phyloP scores from a whole-genome alignment of 768 basidiomycete species.

The Rhizopogon vulgaris region DNA sequence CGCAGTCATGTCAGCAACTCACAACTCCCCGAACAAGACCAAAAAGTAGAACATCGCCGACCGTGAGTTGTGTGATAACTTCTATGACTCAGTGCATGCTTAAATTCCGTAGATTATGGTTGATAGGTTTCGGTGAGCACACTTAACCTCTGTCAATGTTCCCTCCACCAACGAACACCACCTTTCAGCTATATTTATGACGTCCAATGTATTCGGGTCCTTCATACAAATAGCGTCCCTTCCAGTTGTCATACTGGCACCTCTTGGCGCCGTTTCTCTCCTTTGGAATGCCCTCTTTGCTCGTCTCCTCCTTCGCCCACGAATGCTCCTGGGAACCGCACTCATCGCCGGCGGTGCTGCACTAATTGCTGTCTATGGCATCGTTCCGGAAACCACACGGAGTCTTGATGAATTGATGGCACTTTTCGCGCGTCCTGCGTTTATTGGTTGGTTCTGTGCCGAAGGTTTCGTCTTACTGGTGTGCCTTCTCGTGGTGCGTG shows the following conservation, averaged over 20 bases:
- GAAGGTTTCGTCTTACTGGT: conserved; percentile 54
- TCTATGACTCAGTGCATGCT: background rate
- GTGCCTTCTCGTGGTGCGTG: conserved; percentile 58
- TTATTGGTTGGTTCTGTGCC: conserved; percentile 76
- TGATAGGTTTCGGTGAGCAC: conserved; percentile 65
- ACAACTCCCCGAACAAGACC: conserved; percentile 53
- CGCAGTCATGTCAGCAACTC: conserved; percentile 90
- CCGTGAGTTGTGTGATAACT: conserved; percentile 48
- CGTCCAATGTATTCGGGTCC: conserved; percentile 83
- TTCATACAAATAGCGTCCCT: conserved; percentile 90
- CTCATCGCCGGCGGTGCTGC: conserved; percentile 87
- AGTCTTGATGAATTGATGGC: conserved; percentile 78
- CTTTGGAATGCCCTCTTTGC: conserved; percentile 96
- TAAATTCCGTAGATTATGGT: conserved; percentile 62
- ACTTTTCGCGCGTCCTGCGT: conserved; percentile 70
- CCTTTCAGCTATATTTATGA: conserved; percentile 61
- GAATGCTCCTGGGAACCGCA: conserved; percentile 81
- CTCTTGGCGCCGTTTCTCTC: conserved; percentile 86
- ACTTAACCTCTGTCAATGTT: background rate
- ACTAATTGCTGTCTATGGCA: conserved; percentile 86
- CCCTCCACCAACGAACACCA: conserved; percentile 1
- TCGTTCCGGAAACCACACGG: conserved; percentile 83
- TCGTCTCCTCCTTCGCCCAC: conserved; percentile 69
- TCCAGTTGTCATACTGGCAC: conserved; percentile 91
- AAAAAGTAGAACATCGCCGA: conserved; percentile 67